Percentiles rank a stretch among this genome's conserved stretches.
phyloP scores from a whole-genome alignment of 2,329 filamentous ascomycete genomes.

The Botrytis hyacinthi region DNA sequence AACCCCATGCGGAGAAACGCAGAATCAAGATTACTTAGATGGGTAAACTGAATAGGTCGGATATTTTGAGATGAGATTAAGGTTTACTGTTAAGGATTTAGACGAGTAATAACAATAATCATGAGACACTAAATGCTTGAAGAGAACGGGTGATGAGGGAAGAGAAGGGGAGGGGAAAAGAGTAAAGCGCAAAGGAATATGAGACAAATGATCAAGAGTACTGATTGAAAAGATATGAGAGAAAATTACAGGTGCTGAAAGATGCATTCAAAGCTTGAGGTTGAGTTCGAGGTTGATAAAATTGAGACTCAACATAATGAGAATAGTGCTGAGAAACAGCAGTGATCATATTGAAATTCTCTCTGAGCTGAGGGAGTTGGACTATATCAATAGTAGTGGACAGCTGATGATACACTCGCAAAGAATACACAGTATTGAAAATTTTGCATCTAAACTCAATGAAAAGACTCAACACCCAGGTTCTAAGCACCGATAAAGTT shows the following conservation, averaged over 20 bases:
- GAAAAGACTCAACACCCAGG: not conserved
- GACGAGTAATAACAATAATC: not conserved
- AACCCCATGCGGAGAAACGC: accelerated
- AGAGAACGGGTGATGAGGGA: not conserved
- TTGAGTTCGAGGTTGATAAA: not conserved
- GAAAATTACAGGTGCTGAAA: not conserved
- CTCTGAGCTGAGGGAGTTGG: not conserved
- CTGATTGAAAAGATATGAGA: not conserved
- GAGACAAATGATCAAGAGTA: not conserved
- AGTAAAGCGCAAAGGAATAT: not conserved
- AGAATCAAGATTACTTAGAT: not conserved
- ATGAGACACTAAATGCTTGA: not conserved
- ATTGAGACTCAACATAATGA: not conserved
- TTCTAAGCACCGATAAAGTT: not conserved
- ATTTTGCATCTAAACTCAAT: not conserved
- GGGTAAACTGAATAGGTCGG: accelerated
- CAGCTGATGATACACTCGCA: not conserved
- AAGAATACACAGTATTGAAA: not conserved
- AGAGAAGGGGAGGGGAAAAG: not conserved
- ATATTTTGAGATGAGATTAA: not conserved
- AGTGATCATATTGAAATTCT: not conserved
- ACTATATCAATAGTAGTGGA: not conserved
- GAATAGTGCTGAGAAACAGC: not conserved
- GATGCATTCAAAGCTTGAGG: not conserved
- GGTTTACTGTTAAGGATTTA: not conserved